Evolutionary conservation across 2,329 filamentous ascomycete genomes (phyloP), one percentile per base, ranked within the genome.

Genomic region (Ophiostoma himal-ulmi): DNA sequence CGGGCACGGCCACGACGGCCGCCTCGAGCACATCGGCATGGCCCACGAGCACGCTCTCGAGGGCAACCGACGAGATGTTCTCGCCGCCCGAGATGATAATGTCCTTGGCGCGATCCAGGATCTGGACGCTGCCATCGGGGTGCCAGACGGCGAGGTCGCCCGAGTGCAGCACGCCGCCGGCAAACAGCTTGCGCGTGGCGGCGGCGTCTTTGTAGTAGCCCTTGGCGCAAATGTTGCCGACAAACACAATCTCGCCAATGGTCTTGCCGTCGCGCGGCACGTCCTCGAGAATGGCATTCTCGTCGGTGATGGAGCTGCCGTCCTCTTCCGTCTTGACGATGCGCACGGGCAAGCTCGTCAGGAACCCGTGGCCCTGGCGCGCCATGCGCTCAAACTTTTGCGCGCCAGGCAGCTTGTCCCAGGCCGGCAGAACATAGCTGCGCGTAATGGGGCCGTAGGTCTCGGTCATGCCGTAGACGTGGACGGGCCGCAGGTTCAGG

Each of bases 21-120:
- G 91, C 94, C 81, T 99, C 95, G 34, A 99, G 86, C 52, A 99
- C 88, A 74, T 92, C 88, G 0, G 94, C 93, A 78, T 99, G 95
- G 67, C 92, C 90, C 6, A 90, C 90, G 1, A 99, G 85, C 89
- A 96, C 92, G 72, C 89, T 88, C 80, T 99, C 95, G 3, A 99
- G 85, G 0, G 95, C 93, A 1, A 99, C 91, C 0, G 92, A 96
- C 2, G 92, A 96, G 73, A 99, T 98, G 78, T 99, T 99, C 80
- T 99, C 95, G 71, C 95, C 95, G 92, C 91, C 92, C 69, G 92
- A 96, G 73, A 99, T 99, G 76, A 99, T 99, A 69, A 99, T 97
- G 78, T 99, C 95, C 82, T 99, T 99, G 17, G 93, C 92, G 26
- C 95, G 86, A 80, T 99, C 95, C 71, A 96, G 83, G 73, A 99